Conservation (phyloP, 176 grass and related monocot genomes). For the Hyparrhenia diplandra region DNA sequence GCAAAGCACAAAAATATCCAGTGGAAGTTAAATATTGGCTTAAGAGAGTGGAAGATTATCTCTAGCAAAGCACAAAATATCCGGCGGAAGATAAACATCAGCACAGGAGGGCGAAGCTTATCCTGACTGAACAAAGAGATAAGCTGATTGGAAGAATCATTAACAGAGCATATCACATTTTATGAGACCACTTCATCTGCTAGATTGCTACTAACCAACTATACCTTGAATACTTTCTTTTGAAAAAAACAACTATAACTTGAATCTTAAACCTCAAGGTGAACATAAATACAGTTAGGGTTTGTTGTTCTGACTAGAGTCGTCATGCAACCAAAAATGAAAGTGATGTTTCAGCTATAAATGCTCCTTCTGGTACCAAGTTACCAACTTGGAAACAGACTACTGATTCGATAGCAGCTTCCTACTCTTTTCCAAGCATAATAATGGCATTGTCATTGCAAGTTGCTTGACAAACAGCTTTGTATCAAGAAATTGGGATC, state of each 20-base stretch:
- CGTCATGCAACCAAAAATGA: not conserved
- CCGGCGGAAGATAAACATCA: not conserved
- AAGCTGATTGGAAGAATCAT: not conserved
- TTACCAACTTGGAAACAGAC: not conserved
- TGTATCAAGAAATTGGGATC: not conserved
- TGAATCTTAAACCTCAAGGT: not conserved
- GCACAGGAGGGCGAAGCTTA: not conserved
- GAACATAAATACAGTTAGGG: not conserved
- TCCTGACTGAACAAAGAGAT: conserved; percentile 2
- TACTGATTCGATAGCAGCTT: not conserved
- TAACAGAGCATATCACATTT: not conserved
- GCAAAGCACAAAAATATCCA: not conserved
- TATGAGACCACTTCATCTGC: not conserved
- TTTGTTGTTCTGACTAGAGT: not conserved
- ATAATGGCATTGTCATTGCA: not conserved
- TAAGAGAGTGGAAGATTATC: not conserved
- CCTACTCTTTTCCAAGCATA: not conserved
- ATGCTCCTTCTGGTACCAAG: not conserved
- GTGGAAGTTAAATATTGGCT: not conserved
- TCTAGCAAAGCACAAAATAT: not conserved
- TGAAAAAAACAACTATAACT: not conserved
- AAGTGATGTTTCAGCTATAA: not conserved
- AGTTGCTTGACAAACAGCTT: not conserved
- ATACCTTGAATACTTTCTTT: not conserved
- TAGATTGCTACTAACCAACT: not conserved